These are phyloP conservation scores for Colletotrichum sp. DNA, from an alignment of 2,329 filamentous ascomycete genomes.

Conservation along the genomic window DNA sequence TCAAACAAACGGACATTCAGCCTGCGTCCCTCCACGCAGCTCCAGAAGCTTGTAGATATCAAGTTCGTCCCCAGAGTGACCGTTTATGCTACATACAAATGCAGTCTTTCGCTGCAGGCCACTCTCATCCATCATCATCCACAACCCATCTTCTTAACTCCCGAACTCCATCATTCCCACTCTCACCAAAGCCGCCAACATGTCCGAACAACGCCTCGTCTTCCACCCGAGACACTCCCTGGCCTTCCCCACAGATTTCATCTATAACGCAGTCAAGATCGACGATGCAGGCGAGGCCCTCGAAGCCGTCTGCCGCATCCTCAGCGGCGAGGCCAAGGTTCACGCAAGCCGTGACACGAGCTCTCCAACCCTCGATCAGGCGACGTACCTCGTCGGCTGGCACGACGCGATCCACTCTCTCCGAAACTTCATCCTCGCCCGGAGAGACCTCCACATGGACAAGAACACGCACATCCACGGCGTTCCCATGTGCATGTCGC, in stretches of 20 bases:
- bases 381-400: not conserved
- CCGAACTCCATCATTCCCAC: not conserved
- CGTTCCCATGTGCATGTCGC: not conserved
- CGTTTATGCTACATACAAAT: accelerated
- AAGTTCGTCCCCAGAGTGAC: not conserved
- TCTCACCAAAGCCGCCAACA: not conserved
- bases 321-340: not conserved
- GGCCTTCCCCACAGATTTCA: not conserved
- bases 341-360: not conserved
- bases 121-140: not conserved
- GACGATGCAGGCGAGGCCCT: not conserved
- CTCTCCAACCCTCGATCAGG: not conserved
- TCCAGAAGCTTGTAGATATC: not conserved
- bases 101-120: not conserved
- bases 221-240: not conserved
- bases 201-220: not conserved
- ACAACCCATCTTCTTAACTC: not conserved
- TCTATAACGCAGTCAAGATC: not conserved
- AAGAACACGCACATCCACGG: not conserved
- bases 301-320: not conserved
- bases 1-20: not conserved
- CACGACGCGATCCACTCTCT: not conserved
- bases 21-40: not conserved
- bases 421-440: not conserved
- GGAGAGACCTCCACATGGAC: not conserved